Evolutionary conservation across 768 basidiomycete species (phyloP).

Genomic region (Pleurotus djamor): DNA sequence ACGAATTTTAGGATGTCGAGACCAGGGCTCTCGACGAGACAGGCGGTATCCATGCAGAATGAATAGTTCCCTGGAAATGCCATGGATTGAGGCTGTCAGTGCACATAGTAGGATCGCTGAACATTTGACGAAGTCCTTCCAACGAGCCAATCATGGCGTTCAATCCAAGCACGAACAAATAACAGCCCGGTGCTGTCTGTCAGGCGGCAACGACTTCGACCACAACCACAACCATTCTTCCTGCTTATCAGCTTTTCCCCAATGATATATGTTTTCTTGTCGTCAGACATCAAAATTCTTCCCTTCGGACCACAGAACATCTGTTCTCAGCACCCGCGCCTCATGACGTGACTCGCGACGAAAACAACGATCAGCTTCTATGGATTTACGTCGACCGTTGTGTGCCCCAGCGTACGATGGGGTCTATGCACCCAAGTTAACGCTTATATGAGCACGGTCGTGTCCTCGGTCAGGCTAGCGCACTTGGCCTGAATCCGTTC

Average conservation of each 20-base stretch:
- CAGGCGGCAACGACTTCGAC: no score
- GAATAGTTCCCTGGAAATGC: conserved; percentile 1
- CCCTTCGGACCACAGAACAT: background rate
- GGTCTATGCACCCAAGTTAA: no score
- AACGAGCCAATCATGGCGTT: background rate
- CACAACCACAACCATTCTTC: background rate
- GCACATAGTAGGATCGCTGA: background rate
- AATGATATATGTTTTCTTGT: no score
- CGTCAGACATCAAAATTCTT: background rate
- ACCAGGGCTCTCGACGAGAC: background rate
- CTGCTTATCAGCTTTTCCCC: background rate
- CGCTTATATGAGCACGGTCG: no score
- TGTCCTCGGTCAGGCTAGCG: no score
- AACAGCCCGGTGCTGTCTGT: background rate
- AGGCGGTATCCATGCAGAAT: conserved; percentile 6
- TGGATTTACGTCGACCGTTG: no score
- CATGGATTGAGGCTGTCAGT: conserved; percentile 3
- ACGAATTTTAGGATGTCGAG: background rate
- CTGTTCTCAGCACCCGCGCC: background rate
- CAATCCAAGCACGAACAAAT: background rate
- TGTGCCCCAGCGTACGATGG: no score
- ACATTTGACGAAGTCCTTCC: background rate
- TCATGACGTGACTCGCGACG: no score
- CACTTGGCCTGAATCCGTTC: no score
- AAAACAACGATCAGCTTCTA: no score